Percentiles rank a stretch among this genome's conserved stretches.
Conservation (phyloP, 305 asterid species). For the Fraxinus albicans region DNA sequence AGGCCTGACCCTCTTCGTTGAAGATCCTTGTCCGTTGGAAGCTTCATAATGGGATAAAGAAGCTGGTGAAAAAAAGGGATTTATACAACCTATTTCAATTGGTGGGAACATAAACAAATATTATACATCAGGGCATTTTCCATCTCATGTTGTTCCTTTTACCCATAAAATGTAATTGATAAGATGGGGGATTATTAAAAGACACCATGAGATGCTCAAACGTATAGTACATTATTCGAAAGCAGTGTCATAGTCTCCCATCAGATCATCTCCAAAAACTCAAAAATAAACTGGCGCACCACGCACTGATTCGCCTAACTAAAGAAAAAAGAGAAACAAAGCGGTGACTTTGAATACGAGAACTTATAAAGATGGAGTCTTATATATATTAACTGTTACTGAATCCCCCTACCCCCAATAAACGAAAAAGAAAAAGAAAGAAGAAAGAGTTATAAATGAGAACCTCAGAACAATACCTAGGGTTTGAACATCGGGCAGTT, state of each 20-base stretch:
- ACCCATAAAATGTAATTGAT: neutral
- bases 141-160: neutral
- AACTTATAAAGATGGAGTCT: neutral
- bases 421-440: constrained; percentile 1
- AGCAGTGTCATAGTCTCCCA: neutral
- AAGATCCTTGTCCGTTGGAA: constrained; percentile 68
- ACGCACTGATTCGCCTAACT: neutral
- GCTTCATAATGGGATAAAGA: constrained; percentile 33
- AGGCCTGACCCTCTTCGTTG: constrained; percentile 55
- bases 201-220: neutral
- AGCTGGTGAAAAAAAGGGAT: neutral
- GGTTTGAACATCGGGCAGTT: constrained; percentile 44
- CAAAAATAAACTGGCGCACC: neutral
- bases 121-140: neutral
- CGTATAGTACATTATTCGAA: neutral
- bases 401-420: neutral
- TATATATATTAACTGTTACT: neutral
- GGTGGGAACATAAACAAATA: neutral
- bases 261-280: neutral
- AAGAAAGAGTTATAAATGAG: neutral
- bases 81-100: neutral
- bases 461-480: constrained; percentile 49
- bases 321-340: neutral
- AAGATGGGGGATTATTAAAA: neutral
- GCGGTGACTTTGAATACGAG: neutral